A percentile compares a stretch with the other conserved stretches of the same genome.
phyloP scores from a whole-genome alignment of 164 flowering plant genomes.

The Nymphaea thermarum region DNA sequence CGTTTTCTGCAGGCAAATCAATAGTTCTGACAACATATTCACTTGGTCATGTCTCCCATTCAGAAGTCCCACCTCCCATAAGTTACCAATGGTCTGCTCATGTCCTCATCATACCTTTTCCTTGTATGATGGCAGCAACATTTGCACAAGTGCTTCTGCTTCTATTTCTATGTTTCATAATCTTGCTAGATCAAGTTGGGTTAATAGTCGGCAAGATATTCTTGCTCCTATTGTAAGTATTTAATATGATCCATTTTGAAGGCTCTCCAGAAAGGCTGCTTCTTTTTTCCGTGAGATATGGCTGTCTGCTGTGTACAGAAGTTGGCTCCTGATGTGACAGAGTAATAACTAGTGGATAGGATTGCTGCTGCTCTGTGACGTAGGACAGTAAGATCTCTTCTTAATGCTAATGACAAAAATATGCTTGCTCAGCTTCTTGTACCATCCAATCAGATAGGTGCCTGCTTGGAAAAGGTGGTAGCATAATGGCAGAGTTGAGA shows the following conservation, averaged over 20 bases:
- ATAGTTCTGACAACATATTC: no score
- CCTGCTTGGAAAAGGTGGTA: conserved; percentile 89
- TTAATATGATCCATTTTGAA: background rate
- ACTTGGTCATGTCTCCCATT: conserved; percentile 6
- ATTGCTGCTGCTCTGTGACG: conserved; percentile 62
- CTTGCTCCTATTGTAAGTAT: conserved; percentile 71
- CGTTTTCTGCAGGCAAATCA: conserved; percentile 19
- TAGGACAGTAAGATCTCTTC: conserved; percentile 47
- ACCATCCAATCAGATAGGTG: conserved; percentile 71
- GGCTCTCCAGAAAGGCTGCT: background rate
- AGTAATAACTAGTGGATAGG: conserved; percentile 11
- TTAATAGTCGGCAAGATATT: conserved; percentile 79
- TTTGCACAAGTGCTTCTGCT: conserved; percentile 20
- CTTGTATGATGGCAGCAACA: conserved; percentile 35
- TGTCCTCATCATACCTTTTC: conserved; percentile 32
- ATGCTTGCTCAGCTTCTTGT: conserved; percentile 56
- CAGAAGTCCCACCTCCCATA: conserved; percentile 21
- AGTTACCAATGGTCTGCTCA: conserved; percentile 27
- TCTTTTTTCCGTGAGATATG: background rate
- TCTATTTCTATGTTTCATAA: conserved; percentile 34
- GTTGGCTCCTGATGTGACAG: background rate
- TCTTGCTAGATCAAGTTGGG: conserved; percentile 39
- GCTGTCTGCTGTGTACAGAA: background rate
- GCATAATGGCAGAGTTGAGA: conserved; percentile 82
- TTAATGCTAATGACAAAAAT: conserved; percentile 49